Conservation (phyloP, 257 asterid genomes). For the Rehmannia glutinosa region DNA sequence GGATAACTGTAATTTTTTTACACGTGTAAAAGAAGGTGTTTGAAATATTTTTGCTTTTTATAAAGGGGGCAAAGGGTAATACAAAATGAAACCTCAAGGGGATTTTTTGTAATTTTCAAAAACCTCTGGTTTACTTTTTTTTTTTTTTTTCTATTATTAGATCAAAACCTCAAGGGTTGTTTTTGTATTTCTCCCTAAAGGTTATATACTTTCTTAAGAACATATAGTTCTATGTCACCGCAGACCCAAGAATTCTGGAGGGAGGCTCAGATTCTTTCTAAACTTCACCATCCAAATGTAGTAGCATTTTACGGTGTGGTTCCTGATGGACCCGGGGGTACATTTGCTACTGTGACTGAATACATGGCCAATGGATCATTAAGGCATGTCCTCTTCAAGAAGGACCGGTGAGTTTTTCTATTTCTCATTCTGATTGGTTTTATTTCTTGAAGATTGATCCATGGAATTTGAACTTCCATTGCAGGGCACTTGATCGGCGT, state of each 20-base stretch:
- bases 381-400: constrained; percentile 55
- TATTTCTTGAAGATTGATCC: background rate
- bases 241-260: constrained; percentile 85
- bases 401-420: constrained; percentile 43
- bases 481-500: constrained; percentile 46
- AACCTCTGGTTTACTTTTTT: too few species aligned
- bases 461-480: background rate
- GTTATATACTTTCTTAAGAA: background rate
- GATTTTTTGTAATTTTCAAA: too few species aligned
- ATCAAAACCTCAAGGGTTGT: too few species aligned
- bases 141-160: too few species aligned
- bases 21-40: too few species aligned
- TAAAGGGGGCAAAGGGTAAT: too few species aligned
- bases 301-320: constrained; percentile 85
- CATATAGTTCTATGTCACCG: background rate
- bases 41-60: too few species aligned
- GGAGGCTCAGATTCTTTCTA: constrained; percentile 75
- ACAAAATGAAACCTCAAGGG: too few species aligned
- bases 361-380: constrained; percentile 74
- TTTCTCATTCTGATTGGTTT: background rate
- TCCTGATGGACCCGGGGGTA: constrained; percentile 67
- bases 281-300: constrained; percentile 78
- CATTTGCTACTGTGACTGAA: constrained; percentile 76
- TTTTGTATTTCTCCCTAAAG: background rate
- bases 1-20: too few species aligned